Conservation (phyloP, 306 rosid species). For the Mucuna pruriens region DNA sequence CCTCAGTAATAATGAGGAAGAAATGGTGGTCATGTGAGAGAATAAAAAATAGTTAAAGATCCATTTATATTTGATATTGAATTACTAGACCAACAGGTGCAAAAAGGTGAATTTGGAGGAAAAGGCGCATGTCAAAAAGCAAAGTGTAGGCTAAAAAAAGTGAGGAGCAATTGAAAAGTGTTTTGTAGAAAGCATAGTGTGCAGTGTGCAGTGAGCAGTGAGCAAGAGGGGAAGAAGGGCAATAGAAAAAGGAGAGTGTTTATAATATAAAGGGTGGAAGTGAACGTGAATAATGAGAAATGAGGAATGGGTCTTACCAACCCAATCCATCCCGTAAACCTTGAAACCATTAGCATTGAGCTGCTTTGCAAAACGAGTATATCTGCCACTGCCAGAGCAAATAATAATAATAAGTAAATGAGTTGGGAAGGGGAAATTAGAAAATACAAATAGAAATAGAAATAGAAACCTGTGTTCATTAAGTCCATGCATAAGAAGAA, state of each 20-base stretch:
- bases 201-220: no score
- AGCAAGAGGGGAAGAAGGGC: no score
- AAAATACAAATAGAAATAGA: no score
- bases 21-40: no score
- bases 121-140: no score
- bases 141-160: no score
- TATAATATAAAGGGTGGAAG: not conserved
- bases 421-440: not conserved
- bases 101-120: no score
- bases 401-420: not conserved
- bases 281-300: not conserved
- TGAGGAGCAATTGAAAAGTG: no score
- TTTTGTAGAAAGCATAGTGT: no score
- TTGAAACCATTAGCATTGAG: slow-evolving; percentile 77
- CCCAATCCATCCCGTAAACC: slow-evolving; percentile 92
- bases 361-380: slow-evolving; percentile 68
- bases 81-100: not conserved
- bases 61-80: not conserved
- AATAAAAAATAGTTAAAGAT: no score
- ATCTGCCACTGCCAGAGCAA: slow-evolving; percentile 67
- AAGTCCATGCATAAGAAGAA: slow-evolving; percentile 80
- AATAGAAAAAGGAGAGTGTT: not conserved
- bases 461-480: slow-evolving; percentile 96
- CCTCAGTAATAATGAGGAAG: not conserved
- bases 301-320: slow-evolving; percentile 55